phyloP scores from a whole-genome alignment of 1,284 basidiomycete species.

The Megacollybia platyphylla region DNA sequence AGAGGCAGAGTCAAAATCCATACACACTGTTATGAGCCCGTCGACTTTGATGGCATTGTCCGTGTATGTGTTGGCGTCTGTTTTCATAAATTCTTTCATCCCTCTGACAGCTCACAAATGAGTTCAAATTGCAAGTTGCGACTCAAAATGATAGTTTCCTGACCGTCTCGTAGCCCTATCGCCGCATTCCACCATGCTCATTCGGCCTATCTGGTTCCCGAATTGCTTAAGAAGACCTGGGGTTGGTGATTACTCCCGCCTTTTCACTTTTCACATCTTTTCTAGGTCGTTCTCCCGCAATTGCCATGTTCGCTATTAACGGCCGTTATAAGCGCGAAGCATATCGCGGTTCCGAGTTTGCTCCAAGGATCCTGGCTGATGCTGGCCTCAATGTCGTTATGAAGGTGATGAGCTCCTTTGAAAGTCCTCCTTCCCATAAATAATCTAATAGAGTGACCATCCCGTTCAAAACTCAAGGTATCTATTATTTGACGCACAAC shows the following conservation, averaged over 20 bases:
- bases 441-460: slow-evolving; percentile 47
- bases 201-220: slow-evolving; percentile 69
- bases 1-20: slow-evolving; percentile 26
- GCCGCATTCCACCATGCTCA: slow-evolving; percentile 77
- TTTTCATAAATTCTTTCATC: background rate
- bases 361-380: slow-evolving; percentile 68
- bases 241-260: slow-evolving; percentile 21
- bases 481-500: slow-evolving; percentile 77
- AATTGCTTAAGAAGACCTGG: slow-evolving; percentile 61
- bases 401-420: slow-evolving; percentile 35
- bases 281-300: slow-evolving; percentile 45
- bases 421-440: background rate
- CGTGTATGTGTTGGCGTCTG: background rate
- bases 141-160: too few relatives aligned
- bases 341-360: slow-evolving; percentile 78
- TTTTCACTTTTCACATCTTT: background rate
- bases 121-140: background rate
- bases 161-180: slow-evolving; percentile 20
- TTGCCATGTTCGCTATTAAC: slow-evolving; percentile 65
- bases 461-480: slow-evolving; percentile 68
- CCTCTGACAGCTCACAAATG: background rate
- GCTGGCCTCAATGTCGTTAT: slow-evolving; percentile 65
- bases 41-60: slow-evolving; percentile 1
- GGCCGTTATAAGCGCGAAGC: slow-evolving; percentile 76
- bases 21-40: slow-evolving; percentile 1